phyloP scores from a whole-genome alignment of 768 basidiomycete species.

The Lactarius hatsudake region DNA sequence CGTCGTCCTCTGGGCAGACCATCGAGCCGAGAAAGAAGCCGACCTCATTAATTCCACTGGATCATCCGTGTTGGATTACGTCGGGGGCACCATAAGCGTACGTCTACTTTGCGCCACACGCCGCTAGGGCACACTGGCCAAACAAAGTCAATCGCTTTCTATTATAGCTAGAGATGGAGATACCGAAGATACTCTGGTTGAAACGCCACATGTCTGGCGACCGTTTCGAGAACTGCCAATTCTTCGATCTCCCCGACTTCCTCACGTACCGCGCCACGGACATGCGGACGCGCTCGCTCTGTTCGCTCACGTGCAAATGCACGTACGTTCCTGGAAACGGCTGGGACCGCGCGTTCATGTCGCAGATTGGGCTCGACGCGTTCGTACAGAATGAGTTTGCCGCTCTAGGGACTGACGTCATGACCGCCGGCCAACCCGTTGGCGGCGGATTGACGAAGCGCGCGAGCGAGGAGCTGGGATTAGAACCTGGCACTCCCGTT shows the following conservation, averaged over 20 bases:
- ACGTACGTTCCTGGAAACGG: constrained; percentile 84
- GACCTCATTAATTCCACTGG: constrained; percentile 83
- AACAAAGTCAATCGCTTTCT: neutral
- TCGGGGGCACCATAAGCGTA: constrained; percentile 95
- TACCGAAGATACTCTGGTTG: constrained; percentile 96
- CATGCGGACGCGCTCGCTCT: constrained; percentile 70
- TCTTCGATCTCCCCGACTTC: constrained; percentile 93
- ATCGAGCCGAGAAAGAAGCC: constrained; percentile 90
- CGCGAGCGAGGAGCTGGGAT: constrained; percentile 83
- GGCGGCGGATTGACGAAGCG: constrained; percentile 74
- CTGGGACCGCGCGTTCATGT: constrained; percentile 89
- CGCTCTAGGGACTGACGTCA: constrained; percentile 53
- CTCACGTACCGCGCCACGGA: constrained; percentile 90
- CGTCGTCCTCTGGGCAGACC: constrained; percentile 95
- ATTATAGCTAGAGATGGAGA: constrained; percentile 90
- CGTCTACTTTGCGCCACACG: constrained; percentile 20
- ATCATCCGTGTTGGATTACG: constrained; percentile 86
- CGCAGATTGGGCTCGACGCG: constrained; percentile 73
- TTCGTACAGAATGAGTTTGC: constrained; percentile 76
- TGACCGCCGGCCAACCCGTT: constrained; percentile 84
- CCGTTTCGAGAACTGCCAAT: constrained; percentile 72
- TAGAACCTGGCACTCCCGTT: constrained; percentile 83
- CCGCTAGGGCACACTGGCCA: neutral
- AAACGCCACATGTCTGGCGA: constrained; percentile 79
- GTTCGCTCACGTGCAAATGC: constrained; percentile 96